Conservation (phyloP, 2,329 filamentous ascomycete genomes). For the Talaromyces sp. region DNA sequence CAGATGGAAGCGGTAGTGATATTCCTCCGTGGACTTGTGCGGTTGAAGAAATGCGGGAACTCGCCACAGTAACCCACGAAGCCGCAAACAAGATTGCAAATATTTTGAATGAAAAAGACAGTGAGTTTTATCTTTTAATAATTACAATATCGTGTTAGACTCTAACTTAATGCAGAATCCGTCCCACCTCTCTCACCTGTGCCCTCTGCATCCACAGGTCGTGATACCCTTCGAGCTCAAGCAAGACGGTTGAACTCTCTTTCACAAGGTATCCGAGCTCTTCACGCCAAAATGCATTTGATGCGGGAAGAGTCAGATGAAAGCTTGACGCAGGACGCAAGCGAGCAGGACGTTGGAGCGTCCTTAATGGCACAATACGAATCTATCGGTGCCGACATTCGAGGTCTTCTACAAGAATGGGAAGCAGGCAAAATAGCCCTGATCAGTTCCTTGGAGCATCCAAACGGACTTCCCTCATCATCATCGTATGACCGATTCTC, state of each 20-base stretch:
- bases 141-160: slow-evolving; percentile 3
- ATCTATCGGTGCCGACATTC: slow-evolving; percentile 83
- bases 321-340: slow-evolving; percentile 69
- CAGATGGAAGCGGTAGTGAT: slow-evolving; percentile 72
- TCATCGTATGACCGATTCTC: slow-evolving; percentile 36
- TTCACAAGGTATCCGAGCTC: slow-evolving; percentile 81
- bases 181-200: slow-evolving; percentile 53
- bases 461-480: slow-evolving; percentile 60
- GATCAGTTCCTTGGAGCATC: slow-evolving; percentile 75
- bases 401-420: slow-evolving; percentile 77
- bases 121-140: slow-evolving; percentile 46
- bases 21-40: slow-evolving; percentile 75
- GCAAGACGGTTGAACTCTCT: slow-evolving; percentile 83
- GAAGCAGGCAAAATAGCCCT: slow-evolving; percentile 81
- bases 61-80: slow-evolving; percentile 60
- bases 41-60: slow-evolving; percentile 66
- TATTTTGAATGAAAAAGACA: slow-evolving; percentile 75
- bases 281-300: slow-evolving; percentile 93
- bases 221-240: slow-evolving; percentile 80
- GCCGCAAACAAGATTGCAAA: slow-evolving; percentile 64
- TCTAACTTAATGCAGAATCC: slow-evolving; percentile 29
- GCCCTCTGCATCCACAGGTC: slow-evolving; percentile 62
- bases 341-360: slow-evolving; percentile 67
- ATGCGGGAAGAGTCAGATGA: slow-evolving; percentile 84
- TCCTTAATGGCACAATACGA: slow-evolving; percentile 88